phyloP scores from a whole-genome alignment of 73 alveolate genomes.

The Strombidium stylifer region DNA sequence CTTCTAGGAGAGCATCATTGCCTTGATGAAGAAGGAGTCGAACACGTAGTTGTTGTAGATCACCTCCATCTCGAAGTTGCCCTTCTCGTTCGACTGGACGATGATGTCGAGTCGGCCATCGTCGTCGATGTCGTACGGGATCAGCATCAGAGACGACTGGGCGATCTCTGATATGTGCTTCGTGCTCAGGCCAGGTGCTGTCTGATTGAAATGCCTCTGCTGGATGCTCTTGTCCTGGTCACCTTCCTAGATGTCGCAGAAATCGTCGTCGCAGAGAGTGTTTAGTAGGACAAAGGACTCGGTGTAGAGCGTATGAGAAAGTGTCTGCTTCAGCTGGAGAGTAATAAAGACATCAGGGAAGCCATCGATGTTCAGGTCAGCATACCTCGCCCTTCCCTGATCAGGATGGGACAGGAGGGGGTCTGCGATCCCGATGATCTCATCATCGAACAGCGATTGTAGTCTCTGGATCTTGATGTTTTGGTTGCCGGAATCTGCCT shows the following conservation, averaged over 20 bases:
- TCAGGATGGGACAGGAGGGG: slow-evolving; percentile 38
- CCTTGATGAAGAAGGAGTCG: slow-evolving; percentile 58
- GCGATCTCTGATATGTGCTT: too few relatives aligned
- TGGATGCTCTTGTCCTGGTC: neutral
- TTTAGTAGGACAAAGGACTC: neutral
- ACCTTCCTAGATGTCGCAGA: too few relatives aligned
- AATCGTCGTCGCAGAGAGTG: neutral
- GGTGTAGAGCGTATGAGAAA: neutral
- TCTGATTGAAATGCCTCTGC: neutral
- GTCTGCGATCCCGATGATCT: too few relatives aligned
- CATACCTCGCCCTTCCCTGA: slow-evolving; percentile 55
- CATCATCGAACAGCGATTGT: too few relatives aligned
- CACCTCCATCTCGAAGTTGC: neutral
- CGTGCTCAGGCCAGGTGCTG: too few relatives aligned
- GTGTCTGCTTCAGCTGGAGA: neutral
- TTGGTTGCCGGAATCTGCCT: neutral
- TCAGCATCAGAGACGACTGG: too few relatives aligned
- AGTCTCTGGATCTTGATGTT: neutral
- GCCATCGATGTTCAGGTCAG: slow-evolving; percentile 69
- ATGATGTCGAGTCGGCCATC: slow-evolving; percentile 67
- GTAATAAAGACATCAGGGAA: slow-evolving; percentile 65
- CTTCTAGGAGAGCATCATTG: slow-evolving; percentile 50
- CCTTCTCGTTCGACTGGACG: slow-evolving; percentile 1
- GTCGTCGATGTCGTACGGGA: slow-evolving; percentile 77
- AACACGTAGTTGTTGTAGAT: slow-evolving; percentile 45